Evolutionary conservation across 2,329 filamentous ascomycete genomes (phyloP), one percentile per base, ranked within the genome.

Genomic region (Aspergillus viridinutans): DNA sequence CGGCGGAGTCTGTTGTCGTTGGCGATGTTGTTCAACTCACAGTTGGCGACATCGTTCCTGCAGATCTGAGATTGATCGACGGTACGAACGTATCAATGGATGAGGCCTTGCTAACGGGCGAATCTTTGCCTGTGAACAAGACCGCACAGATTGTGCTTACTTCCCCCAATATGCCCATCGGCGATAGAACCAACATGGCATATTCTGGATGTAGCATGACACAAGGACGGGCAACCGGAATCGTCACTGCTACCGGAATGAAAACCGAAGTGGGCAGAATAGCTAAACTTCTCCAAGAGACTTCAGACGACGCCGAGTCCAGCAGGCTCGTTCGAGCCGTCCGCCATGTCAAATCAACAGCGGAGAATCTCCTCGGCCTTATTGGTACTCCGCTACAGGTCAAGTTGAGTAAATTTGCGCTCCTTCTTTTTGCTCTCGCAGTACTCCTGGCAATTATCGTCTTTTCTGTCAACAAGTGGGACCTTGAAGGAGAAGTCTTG

Each of bases 391-490:
- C 92, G 0, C 79, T 96, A 49, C 90, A 95, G 76, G 87, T 88
- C 63, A 93, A 90, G 68, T 81, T 96, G 52, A 90, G 89, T 76
- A 91, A 92, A 74, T 87, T 96, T 67, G 91, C 92, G 28, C 85
- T 94, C 47, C 71, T 90, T 3, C 83, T 96, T 2, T 95, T 96
- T 68, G 85, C 81, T 49, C 83, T 91, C 52, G 92, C 84, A 5
- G 79, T 86, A 45, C 64, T 86, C 9, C 76, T 85, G 49, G 83
- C 84, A 10, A 83, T 87, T 62, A 85, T 86, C 63, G 83, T 86
- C 23, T 82, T 86, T 61, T 83, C 80, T 1, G 83, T 83, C 57
- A 85, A 81, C 69, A 70, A 77, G 29, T 85, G 84, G 69, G 74
- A 81, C 56, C 75, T 81, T 40, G 78, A 81, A 17, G 78, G 81